Conservation (phyloP, 768 basidiomycete genomes). For the Nevesoporus exiguus region DNA sequence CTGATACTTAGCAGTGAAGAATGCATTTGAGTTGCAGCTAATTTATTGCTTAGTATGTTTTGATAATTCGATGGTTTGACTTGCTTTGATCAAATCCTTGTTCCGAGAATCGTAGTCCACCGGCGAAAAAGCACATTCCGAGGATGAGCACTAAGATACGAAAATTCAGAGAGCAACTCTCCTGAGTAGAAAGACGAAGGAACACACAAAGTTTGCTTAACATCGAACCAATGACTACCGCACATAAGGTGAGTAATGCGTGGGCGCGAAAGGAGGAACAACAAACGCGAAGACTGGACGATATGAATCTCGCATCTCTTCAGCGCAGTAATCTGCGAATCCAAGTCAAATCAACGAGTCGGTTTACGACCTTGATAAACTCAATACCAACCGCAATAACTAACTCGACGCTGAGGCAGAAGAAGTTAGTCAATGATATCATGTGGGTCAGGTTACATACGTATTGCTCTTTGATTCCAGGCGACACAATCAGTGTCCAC, state of each 20-base stretch:
- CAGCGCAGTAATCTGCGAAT: conserved; percentile 61
- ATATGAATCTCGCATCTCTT: conserved; percentile 77
- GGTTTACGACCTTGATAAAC: neutral
- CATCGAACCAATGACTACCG: conserved; percentile 75
- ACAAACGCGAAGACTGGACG: conserved; percentile 76
- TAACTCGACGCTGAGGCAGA: conserved; percentile 47
- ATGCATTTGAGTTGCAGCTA: conserved; percentile 65
- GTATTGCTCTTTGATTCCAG: conserved; percentile 53
- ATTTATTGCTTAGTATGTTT: conserved; percentile 3
- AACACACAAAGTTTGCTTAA: conserved; percentile 67
- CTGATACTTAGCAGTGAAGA: conserved; percentile 74
- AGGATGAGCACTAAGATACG: conserved; percentile 61
- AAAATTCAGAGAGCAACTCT: conserved; percentile 4
- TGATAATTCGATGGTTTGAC: conserved; percentile 23
- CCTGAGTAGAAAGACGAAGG: neutral
- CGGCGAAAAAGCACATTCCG: conserved; percentile 90
- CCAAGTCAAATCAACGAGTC: neutral
- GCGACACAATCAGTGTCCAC: conserved; percentile 4
- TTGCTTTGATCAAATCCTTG: conserved; percentile 74
- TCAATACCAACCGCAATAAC: conserved; percentile 62
- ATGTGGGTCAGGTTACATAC: conserved; percentile 38
- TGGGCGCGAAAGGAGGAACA: neutral
- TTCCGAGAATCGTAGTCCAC: conserved; percentile 72
- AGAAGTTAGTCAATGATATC: neutral
- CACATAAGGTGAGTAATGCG: conserved; percentile 6